Conservation (phyloP, 768 basidiomycete species). For the Amanita rubescens region DNA sequence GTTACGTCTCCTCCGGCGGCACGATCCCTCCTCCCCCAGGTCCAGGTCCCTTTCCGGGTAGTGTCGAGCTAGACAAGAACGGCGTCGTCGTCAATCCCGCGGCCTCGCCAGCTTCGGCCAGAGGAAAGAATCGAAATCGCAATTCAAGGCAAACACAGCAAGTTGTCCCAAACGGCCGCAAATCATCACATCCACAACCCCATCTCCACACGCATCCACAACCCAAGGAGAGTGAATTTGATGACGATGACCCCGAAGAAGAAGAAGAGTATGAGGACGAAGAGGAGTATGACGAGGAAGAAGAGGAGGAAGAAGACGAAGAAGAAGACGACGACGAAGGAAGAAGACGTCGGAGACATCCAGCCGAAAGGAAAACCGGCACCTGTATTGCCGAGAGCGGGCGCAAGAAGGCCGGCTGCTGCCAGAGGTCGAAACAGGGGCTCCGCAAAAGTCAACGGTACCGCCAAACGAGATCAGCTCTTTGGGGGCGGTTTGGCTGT, state of each 20-base stretch:
- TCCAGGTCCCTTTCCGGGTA: slow-evolving; percentile 97
- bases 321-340: slow-evolving; percentile 34
- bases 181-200: slow-evolving; percentile 16
- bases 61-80: slow-evolving; percentile 92
- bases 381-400: slow-evolving; percentile 4
- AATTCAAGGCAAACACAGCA: slow-evolving; percentile 4
- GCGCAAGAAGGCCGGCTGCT: slow-evolving; percentile 8
- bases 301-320: slow-evolving; percentile 34
- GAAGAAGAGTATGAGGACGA: slow-evolving; percentile 70
- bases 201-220: slow-evolving; percentile 35
- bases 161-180: slow-evolving; percentile 7
- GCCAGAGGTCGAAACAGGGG: slow-evolving; percentile 26
- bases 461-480: slow-evolving; percentile 7
- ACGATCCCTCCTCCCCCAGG: slow-evolving; percentile 89
- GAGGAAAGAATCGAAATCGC: slow-evolving; percentile 3
- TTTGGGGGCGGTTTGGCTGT: slow-evolving; percentile 79
- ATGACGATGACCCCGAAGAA: slow-evolving; percentile 64
- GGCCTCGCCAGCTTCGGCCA: slow-evolving; percentile 12
- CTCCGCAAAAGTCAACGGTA: slow-evolving; percentile 4
- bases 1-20: slow-evolving; percentile 85
- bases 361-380: slow-evolving; percentile 36
- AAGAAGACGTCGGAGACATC: slow-evolving; percentile 39
- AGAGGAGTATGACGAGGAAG: slow-evolving; percentile 32
- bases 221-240: slow-evolving; percentile 53
- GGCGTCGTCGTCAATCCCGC: slow-evolving; percentile 53